Evolutionary conservation across 1,139 yeast genomes (phyloP), one percentile per base, ranked within the genome.

Genomic region (Yamadazyma siamensis): DNA sequence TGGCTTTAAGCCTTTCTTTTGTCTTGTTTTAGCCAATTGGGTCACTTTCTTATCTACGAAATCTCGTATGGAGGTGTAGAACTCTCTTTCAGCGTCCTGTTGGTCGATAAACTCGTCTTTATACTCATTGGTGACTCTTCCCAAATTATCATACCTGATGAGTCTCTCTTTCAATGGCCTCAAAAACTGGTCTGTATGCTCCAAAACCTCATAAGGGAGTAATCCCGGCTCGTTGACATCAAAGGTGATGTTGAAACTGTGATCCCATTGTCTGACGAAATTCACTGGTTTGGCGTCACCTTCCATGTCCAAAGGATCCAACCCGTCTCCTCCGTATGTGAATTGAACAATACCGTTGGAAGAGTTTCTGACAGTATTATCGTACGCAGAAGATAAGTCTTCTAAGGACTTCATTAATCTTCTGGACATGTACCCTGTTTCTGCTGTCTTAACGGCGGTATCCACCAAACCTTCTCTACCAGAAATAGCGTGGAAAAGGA

Each of bases 381-480:
- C 98, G 57, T 94, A 94, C 52, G 83, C 91, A 36, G 95, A 77
- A 26, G 96, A 86, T 54, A 94, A 72, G 65, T 94, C 99, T 65
- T 94, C 99, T 44, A 94, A 67, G 4, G 97, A 91, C 56, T 94
- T 94, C 98, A 94, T 94, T 60, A 94, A 74, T 61, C 99, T 81
- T 63, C 99, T 85, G 12, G 98, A 91, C 95, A 91, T 94, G 61
- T 94, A 94, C 56, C 99, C 99, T 6, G 99, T 94, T 59, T 94
- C 98, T 3, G 98, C 98, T 18, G 99, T 94, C 56, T 94, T 94
- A 35, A 94, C 98, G 6, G 97, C 98, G 11, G 99, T 94, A 71
- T 94, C 99, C 34, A 94, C 98, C 59, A 94, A 71, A 59, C 99
- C 99, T 71, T 94, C 99, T 71, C 99, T 85, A 58, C 99, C 99